A percentile compares a stretch with the other conserved stretches of the same genome.
Conservation (phyloP, 305 asterid species). For the Salvia sclarea region DNA sequence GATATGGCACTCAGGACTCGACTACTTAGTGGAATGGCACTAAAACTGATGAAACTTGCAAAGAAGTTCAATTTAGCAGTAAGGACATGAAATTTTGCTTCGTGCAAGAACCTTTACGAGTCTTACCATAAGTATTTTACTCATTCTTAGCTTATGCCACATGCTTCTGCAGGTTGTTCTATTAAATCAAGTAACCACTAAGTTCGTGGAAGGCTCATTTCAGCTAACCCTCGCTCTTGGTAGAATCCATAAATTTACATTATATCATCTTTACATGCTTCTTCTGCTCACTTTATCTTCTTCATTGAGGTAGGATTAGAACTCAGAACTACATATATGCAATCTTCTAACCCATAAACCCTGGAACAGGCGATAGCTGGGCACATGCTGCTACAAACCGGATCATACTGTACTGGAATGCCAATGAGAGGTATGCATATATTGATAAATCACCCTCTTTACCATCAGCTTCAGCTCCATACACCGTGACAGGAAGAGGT, state of each 20-base stretch:
- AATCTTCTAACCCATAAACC: conserved; percentile 29
- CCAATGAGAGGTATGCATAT: conserved; percentile 74
- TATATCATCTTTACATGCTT: background rate
- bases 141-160: conserved; percentile 13
- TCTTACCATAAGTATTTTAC: background rate
- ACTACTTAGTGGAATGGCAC: conserved; percentile 80
- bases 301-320: conserved; percentile 3
- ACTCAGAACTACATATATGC: conserved; percentile 14
- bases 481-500: conserved; percentile 75
- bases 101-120: conserved; percentile 1
- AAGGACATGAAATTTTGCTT: conserved; percentile 37
- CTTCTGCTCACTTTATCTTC: background rate
- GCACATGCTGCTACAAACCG: conserved; percentile 93
- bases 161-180: conserved; percentile 65
- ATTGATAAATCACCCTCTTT: conserved; percentile 91
- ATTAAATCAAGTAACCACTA: conserved; percentile 90
- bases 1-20: conserved; percentile 95
- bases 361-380: conserved; percentile 92
- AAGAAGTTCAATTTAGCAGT: conserved; percentile 77
- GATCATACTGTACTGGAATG: conserved; percentile 80
- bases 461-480: conserved; percentile 76
- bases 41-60: conserved; percentile 91
- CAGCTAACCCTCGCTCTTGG: conserved; percentile 94
- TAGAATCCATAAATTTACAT: conserved; percentile 34
- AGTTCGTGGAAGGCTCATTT: conserved; percentile 76